These are phyloP conservation scores for Parietaria judaica DNA, from an alignment of 306 rosid species.

Conservation along the genomic window DNA sequence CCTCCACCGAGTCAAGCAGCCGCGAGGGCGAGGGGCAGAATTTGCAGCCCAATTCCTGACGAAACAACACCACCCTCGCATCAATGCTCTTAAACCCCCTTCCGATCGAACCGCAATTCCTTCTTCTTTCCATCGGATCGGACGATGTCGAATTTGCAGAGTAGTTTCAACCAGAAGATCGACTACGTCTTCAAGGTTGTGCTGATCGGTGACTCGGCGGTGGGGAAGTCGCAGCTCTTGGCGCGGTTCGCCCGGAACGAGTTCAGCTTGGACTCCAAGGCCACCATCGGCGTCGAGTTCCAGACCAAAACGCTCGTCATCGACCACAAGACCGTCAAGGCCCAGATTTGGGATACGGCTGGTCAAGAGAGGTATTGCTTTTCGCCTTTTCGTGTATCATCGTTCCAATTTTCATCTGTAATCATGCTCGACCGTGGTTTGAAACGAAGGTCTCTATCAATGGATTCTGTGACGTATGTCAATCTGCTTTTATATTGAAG, in stretches of 20 bases:
- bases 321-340: conserved; percentile 24
- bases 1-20: too few species aligned
- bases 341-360: conserved; percentile 99
- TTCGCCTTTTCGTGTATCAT: not conserved
- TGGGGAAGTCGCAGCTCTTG: conserved; percentile 81
- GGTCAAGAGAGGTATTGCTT: conserved; percentile 85
- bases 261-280: conserved; percentile 54
- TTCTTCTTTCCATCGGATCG: too few species aligned
- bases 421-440: too few species aligned
- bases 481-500: too few species aligned
- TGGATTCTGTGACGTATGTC: too few species aligned
- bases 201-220: conserved; percentile 15
- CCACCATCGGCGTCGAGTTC: conserved; percentile 46
- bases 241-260: conserved; percentile 68
- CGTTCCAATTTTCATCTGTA: too few species aligned
- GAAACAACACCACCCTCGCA: too few species aligned
- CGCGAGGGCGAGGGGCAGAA: too few species aligned
- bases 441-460: too few species aligned
- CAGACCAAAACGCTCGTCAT: conserved; percentile 70
- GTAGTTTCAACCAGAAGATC: conserved; percentile 60
- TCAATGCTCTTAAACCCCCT: too few species aligned
- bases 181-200: conserved; percentile 89
- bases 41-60: too few species aligned
- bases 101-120: too few species aligned
- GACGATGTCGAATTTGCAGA: conserved; percentile 53